Base-by-base conservation (phyloP, 2,329 filamentous ascomycete genomes). In the Byssochlamys sp. region DNA sequence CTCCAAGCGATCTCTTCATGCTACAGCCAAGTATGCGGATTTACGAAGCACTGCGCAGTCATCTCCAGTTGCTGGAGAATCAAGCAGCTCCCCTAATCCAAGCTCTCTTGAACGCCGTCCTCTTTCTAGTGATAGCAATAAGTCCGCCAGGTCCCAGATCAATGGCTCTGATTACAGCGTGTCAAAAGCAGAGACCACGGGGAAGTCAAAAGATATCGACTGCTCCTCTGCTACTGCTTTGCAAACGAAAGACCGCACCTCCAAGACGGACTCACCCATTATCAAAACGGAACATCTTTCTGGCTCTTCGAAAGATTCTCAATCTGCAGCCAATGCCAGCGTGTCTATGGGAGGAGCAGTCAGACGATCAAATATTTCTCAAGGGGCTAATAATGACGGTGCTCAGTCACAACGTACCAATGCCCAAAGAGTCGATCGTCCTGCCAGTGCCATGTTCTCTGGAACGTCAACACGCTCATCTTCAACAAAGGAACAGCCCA, bases 171-270 rank as follows among this genome's bases (percentile, higher is more conserved):
- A 53, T 11, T 54, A 53, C 26, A 14, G 52, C 26, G 9, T 49
- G 9, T 25, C 57, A 3, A 48, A 49, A 11, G 9, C 48, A 31
- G 55, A 59, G 39, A 29, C 50, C 7, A 54, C 56, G 4, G 50
- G 57, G 10, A 19, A 29, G 19, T 39, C 59, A 12, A 51, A 55
- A 24, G 66, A 70, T 51, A 55, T 70, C 14, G 66, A 71, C 53
- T 63, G 62, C 12, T 55, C 60, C 26, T 58, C 62, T 10, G 68
- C 70, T 51, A 61, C 67, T 24, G 63, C 67, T 45, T 61, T 49
- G 6, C 9, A 19, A 24, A 24, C 52, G 9, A 53, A 53, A 31
- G 52, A 52, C 14, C 50, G 50, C 24, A 10, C 2, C 10, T 27
- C 25, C 11, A 31, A 45, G n/a, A 45, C 39, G 4, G 39, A 19